Conservation (phyloP, 225 moss, liverwort and hornwort genomes). For the Asterella californica region DNA sequence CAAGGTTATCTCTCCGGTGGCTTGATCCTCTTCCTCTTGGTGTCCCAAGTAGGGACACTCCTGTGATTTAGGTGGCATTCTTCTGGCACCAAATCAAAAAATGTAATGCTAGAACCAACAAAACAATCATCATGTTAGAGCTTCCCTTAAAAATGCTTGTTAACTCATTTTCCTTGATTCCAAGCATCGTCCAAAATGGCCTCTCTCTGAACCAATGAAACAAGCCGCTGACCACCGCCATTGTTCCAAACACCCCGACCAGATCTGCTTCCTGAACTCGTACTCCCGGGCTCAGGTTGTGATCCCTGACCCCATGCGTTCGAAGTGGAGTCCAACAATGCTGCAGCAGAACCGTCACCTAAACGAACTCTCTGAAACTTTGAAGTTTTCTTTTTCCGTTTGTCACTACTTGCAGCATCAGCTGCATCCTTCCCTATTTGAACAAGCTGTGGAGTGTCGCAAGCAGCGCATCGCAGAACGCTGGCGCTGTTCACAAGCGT, state of each 20-base stretch:
- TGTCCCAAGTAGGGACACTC: slow-evolving; percentile 4
- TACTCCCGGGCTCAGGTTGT: slow-evolving; percentile 43
- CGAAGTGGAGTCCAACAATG: slow-evolving; percentile 48
- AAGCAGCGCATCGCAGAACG: slow-evolving; percentile 45
- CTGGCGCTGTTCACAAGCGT: slow-evolving; percentile 50
- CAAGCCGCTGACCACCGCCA: slow-evolving; percentile 76
- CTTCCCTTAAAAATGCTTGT: background rate
- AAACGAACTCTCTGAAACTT: slow-evolving; percentile 90
- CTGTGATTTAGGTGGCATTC: slow-evolving; percentile 8
- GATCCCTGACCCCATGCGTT: slow-evolving; percentile 61
- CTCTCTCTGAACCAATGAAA: slow-evolving; percentile 56
- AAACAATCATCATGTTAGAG: background rate
- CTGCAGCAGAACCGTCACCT: slow-evolving; percentile 84
- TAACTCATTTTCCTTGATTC: slow-evolving; percentile 18
- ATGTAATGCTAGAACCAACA: background rate
- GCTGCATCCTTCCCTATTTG: slow-evolving; percentile 41
- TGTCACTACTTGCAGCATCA: slow-evolving; percentile 49
- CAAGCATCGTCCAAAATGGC: slow-evolving; percentile 41
- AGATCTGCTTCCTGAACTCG: slow-evolving; percentile 42
- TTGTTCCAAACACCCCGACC: slow-evolving; percentile 89
- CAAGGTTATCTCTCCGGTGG: background rate
- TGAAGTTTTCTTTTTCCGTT: slow-evolving; percentile 75
- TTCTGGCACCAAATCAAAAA: slow-evolving; percentile 5
- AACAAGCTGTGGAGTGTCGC: slow-evolving; percentile 46
- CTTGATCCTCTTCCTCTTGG: background rate